These are phyloP conservation scores for Flaveria bidentis DNA, from an alignment of 129 eudicot genomes.

Conservation along the genomic window DNA sequence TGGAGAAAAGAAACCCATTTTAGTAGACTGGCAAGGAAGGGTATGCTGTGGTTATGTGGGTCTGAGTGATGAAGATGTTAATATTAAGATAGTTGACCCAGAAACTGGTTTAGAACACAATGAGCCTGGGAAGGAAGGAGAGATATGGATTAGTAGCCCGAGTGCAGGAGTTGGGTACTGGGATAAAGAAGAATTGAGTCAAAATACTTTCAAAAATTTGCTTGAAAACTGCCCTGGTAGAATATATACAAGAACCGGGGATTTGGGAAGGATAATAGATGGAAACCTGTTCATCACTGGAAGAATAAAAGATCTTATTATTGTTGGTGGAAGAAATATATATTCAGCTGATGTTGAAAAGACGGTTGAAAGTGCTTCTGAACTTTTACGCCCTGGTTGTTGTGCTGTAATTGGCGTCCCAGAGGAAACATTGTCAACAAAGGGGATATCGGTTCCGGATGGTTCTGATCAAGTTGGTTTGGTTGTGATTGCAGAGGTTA, in stretches of 20 bases:
- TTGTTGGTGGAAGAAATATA: conserved; percentile 83
- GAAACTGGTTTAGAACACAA: conserved; percentile 57
- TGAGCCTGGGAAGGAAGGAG: conserved; percentile 71
- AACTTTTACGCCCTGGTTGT: conserved; percentile 74
- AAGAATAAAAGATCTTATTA: conserved; percentile 81
- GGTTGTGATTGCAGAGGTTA: conserved; percentile 79
- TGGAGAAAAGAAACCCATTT: conserved; percentile 69
- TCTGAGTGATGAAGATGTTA: conserved; percentile 48
- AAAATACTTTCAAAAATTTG: conserved; percentile 53
- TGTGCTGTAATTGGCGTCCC: conserved; percentile 90
- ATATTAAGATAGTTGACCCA: conserved; percentile 59
- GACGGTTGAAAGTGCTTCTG: conserved; percentile 78
- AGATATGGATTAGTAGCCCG: conserved; percentile 79
- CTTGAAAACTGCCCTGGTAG: conserved; percentile 39
- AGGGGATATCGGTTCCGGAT: conserved; percentile 67
- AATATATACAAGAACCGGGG: conserved; percentile 71
- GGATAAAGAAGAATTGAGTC: conserved; percentile 61
- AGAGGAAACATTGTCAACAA: conserved; percentile 59
- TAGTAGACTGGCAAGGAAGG: conserved; percentile 89
- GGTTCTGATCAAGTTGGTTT: conserved; percentile 79
- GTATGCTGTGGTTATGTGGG: conserved; percentile 75
- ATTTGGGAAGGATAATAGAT: conserved; percentile 68
- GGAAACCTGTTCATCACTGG: conserved; percentile 79
- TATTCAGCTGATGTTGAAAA: conserved; percentile 80
- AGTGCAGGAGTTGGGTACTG: conserved; percentile 91